phyloP scores from a whole-genome alignment of 179 eudicot species.

The Heliamphora pulchella region DNA sequence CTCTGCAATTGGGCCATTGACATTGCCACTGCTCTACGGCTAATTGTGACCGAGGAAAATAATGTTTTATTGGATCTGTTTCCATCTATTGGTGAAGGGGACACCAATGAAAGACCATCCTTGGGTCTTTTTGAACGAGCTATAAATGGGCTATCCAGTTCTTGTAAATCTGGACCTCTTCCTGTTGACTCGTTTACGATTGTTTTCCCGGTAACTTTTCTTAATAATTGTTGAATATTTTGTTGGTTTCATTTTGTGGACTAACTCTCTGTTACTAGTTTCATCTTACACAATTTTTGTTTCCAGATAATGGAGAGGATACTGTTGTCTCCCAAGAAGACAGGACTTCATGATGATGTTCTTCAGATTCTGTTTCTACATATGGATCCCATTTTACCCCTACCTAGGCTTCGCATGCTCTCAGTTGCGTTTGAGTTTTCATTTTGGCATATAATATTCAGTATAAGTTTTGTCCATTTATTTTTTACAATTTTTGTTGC shows the following conservation, averaged over 20 bases:
- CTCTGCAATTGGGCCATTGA: conserved; percentile 88
- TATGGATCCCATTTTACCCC: conserved; percentile 82
- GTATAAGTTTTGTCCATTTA: too few species aligned
- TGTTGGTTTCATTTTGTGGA: not conserved
- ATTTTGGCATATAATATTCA: not conserved
- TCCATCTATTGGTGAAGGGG: conserved; percentile 40
- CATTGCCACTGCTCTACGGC: conserved; percentile 82
- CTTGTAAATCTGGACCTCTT: conserved; percentile 86
- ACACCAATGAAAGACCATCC: conserved; percentile 33
- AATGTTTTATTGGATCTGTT: conserved; percentile 48
- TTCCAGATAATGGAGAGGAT: conserved; percentile 80
- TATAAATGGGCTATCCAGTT: conserved; percentile 55
- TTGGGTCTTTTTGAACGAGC: conserved; percentile 69
- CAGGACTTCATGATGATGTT: conserved; percentile 77
- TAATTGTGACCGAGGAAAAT: conserved; percentile 51
- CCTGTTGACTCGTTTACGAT: conserved; percentile 87
- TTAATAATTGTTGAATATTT: not conserved
- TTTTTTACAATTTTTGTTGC: conserved; percentile 6
- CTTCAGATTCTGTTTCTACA: conserved; percentile 78
- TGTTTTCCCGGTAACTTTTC: conserved; percentile 65
- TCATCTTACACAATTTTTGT: not conserved
- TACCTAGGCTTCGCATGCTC: conserved; percentile 93
- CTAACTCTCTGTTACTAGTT: not conserved
- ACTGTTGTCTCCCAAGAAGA: conserved; percentile 79
- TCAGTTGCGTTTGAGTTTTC: conserved; percentile 50